Conservation (phyloP, 805 yeast genomes). For the Cyberlindnera mrakii region DNA sequence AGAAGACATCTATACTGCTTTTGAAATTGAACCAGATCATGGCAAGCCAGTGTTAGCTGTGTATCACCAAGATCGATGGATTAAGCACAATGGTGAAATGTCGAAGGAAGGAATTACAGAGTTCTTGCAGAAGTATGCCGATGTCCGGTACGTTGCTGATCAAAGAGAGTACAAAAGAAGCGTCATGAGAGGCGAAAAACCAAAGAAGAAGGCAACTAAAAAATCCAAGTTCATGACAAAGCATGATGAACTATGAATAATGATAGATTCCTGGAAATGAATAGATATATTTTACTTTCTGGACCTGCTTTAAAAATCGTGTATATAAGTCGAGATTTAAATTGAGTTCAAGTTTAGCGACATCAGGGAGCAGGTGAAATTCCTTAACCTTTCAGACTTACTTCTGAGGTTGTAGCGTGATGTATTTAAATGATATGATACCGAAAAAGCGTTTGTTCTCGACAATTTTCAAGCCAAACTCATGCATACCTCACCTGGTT, state of each 20-base stretch:
- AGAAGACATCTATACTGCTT: constrained; percentile 11
- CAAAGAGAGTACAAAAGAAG: constrained; percentile 13
- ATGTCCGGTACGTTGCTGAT: constrained; percentile 13
- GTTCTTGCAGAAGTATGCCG: constrained; percentile 26
- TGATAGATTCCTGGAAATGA: background rate
- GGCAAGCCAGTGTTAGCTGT: constrained; percentile 10
- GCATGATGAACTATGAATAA: constrained; percentile 14
- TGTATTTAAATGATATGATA: too few species aligned
- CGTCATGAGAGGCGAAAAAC: constrained; percentile 19
- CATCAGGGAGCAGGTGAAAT: too few species aligned
- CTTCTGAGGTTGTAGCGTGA: too few species aligned
- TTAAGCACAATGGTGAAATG: constrained; percentile 25
- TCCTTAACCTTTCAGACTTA: too few species aligned
- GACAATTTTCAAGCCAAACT: too few species aligned
- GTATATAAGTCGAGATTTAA: too few species aligned
- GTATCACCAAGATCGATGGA: constrained; percentile 9
- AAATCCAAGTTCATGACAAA: constrained; percentile 1
- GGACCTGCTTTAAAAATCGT: too few species aligned
- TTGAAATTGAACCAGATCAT: constrained; percentile 11
- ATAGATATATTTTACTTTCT: too few species aligned
- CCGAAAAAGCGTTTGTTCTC: too few species aligned
- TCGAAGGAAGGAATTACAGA: constrained; percentile 27
- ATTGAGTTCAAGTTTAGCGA: too few species aligned
- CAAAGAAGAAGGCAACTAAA: constrained; percentile 12
- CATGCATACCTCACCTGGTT: too few species aligned